phyloP scores from a whole-genome alignment of 345 rosid genomes.

The Luvunga scandens region DNA sequence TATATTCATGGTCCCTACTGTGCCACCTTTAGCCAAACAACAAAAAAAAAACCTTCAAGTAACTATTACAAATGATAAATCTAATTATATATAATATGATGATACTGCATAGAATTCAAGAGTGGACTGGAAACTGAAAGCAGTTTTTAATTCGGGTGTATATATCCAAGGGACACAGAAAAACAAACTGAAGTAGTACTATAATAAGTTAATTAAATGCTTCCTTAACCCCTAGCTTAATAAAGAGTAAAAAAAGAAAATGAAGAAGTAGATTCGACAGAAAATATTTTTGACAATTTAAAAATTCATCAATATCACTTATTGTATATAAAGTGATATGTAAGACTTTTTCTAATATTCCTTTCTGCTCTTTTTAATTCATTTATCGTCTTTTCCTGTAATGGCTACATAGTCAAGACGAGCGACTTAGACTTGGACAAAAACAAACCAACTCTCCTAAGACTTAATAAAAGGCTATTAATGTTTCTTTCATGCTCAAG shows the following conservation, averaged over 20 bases:
- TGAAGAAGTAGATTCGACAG: background rate
- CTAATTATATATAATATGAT: background rate
- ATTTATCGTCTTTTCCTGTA: background rate
- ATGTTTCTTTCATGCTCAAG: background rate
- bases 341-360: background rate
- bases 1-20: background rate
- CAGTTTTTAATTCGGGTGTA: too few relatives aligned
- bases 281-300: background rate
- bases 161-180: too few relatives aligned
- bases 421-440: constrained; percentile 10
- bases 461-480: background rate
- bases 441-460: background rate
- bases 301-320: background rate
- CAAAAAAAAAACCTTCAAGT: background rate
- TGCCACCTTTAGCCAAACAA: background rate
- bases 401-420: constrained; percentile 1
- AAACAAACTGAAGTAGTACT: background rate
- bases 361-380: too few relatives aligned
- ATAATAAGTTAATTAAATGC: background rate
- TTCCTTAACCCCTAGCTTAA: background rate
- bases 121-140: too few relatives aligned
- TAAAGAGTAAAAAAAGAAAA: background rate
- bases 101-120: background rate
- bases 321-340: too few relatives aligned
- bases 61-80: background rate